Percentiles rank a stretch among this genome's conserved stretches.
phyloP scores from a whole-genome alignment of 2,329 filamentous ascomycete genomes.

The Monosporascus sp. region DNA sequence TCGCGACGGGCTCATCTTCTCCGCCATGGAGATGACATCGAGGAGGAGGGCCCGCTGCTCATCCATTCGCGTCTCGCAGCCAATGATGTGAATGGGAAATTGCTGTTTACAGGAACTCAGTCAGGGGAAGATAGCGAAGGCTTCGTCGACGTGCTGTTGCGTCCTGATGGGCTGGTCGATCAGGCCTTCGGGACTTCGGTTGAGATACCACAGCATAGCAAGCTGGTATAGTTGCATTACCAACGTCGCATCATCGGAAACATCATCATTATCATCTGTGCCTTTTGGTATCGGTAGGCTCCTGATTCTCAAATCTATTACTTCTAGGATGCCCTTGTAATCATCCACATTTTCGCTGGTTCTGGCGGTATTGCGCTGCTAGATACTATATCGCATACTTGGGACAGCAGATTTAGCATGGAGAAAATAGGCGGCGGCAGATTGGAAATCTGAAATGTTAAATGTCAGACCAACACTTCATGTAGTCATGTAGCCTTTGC shows the following conservation, averaged over 20 bases:
- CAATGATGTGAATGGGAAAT: constrained; percentile 22
- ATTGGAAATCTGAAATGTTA: constrained; percentile 5
- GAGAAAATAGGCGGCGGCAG: constrained; percentile 4
- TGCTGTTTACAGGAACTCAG: constrained; percentile 18
- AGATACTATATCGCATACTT: constrained; percentile 14
- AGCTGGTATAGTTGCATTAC: constrained; percentile 21
- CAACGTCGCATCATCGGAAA: background rate
- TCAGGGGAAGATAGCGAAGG: constrained; percentile 16
- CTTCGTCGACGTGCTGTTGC: constrained; percentile 17
- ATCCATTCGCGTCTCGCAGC: constrained; percentile 22
- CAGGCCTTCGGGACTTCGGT: constrained; percentile 14
- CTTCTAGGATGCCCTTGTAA: constrained; percentile 15
- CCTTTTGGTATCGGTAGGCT: constrained; percentile 4
- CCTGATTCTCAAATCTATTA: constrained; percentile 24
- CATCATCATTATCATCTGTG: constrained; percentile 1
- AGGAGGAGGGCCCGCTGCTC: constrained; percentile 17
- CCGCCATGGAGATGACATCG: constrained; percentile 24
- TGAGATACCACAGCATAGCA: constrained; percentile 26
- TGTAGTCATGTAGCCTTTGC: background rate
- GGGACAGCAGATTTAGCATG: constrained; percentile 14
- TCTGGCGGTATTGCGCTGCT: background rate
- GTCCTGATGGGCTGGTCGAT: constrained; percentile 2
- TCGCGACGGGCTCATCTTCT: constrained; percentile 9
- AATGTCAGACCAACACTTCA: constrained; percentile 2
- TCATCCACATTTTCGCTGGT: constrained; percentile 7